Percentiles rank a stretch among this genome's conserved stretches.
These are phyloP conservation scores for Nigrospora oryzae DNA, from an alignment of 2,329 filamentous ascomycete genomes.

Conservation along the genomic window DNA sequence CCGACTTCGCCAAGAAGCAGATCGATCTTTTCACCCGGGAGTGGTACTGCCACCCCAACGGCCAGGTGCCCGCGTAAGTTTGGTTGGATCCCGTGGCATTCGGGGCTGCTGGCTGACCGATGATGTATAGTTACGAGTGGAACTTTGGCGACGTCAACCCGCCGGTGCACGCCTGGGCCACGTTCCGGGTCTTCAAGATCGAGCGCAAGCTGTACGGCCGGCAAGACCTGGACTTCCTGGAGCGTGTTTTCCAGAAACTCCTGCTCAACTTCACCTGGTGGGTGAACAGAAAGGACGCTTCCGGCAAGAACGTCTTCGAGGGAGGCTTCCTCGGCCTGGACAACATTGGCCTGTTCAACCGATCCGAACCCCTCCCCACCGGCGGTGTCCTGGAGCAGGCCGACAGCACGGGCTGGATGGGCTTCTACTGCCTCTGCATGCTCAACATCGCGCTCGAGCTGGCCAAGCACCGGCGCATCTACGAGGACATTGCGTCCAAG, in stretches of 20 bases:
- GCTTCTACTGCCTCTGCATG: slow-evolving; percentile 94
- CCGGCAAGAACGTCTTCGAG: slow-evolving; percentile 96
- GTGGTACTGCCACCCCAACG: slow-evolving; percentile 98
- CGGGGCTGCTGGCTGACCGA: slow-evolving; percentile 8
- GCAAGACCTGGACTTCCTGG: slow-evolving; percentile 90
- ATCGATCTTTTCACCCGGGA: slow-evolving; percentile 91
- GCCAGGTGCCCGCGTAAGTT: slow-evolving; percentile 76
- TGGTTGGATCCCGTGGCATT: neutral
- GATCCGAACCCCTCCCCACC: slow-evolving; percentile 88
- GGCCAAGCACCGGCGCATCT: slow-evolving; percentile 88
- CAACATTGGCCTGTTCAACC: slow-evolving; percentile 96
- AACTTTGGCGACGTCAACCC: slow-evolving; percentile 97
- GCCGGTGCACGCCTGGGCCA: slow-evolving; percentile 92
- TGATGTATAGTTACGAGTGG: slow-evolving; percentile 62
- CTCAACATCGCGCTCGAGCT: slow-evolving; percentile 93
- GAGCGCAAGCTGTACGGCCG: slow-evolving; percentile 95
- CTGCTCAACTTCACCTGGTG: slow-evolving; percentile 98
- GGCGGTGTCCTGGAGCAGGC: slow-evolving; percentile 92
- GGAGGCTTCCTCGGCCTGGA: slow-evolving; percentile 92
- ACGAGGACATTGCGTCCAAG: slow-evolving; percentile 95
- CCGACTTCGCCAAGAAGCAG: slow-evolving; percentile 96
- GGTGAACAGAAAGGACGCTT: slow-evolving; percentile 92
- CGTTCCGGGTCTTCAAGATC: slow-evolving; percentile 95
- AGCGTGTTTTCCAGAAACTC: slow-evolving; percentile 93
- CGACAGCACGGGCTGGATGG: slow-evolving; percentile 98